Percentiles rank a stretch among this genome's conserved stretches.
Evolutionary conservation across 2,329 filamentous ascomycete genomes (phyloP).

Genomic region (Cercospora citrullina): DNA sequence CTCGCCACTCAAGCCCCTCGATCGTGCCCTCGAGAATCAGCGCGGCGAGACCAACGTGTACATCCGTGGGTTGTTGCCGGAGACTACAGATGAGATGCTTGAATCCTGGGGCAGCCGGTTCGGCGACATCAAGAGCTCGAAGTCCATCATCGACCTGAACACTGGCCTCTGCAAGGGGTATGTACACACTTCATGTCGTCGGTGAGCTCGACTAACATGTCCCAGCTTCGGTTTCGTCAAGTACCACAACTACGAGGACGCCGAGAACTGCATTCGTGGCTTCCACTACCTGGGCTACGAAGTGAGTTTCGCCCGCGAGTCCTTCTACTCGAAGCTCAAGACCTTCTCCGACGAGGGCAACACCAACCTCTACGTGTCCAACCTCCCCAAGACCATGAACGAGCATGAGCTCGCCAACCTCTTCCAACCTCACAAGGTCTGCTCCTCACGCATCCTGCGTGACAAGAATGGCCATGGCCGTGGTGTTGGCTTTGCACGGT

Average conservation of each 20-base stretch:
- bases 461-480: conserved; percentile 90
- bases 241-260: conserved; percentile 82
- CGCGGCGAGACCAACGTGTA: conserved; percentile 97
- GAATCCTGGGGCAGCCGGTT: conserved; percentile 82
- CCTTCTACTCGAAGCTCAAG: conserved; percentile 94
- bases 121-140: conserved; percentile 91
- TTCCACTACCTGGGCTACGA: conserved; percentile 95
- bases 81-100: conserved; percentile 89
- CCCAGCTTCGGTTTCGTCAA: conserved; percentile 94
- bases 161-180: conserved; percentile 96
- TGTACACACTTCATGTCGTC: conserved; percentile 34
- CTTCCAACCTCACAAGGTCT: conserved; percentile 77
- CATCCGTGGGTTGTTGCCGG: conserved; percentile 91
- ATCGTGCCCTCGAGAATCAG: conserved; percentile 91
- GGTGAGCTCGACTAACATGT: conserved; percentile 35
- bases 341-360: conserved; percentile 86
- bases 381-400: conserved; percentile 86
- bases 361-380: conserved; percentile 97
- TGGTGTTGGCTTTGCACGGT: conserved; percentile 97
- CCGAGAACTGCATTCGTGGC: conserved; percentile 92
- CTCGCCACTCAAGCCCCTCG: conserved; percentile 83
- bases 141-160: conserved; percentile 95
- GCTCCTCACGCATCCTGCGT: conserved; percentile 92
- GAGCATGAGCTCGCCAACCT: conserved; percentile 81
- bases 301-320: conserved; percentile 97